Evolutionary conservation across 1,139 yeast genomes (phyloP), one percentile per base, ranked within the genome.

Genomic region (Blastobotrys persicus): DNA sequence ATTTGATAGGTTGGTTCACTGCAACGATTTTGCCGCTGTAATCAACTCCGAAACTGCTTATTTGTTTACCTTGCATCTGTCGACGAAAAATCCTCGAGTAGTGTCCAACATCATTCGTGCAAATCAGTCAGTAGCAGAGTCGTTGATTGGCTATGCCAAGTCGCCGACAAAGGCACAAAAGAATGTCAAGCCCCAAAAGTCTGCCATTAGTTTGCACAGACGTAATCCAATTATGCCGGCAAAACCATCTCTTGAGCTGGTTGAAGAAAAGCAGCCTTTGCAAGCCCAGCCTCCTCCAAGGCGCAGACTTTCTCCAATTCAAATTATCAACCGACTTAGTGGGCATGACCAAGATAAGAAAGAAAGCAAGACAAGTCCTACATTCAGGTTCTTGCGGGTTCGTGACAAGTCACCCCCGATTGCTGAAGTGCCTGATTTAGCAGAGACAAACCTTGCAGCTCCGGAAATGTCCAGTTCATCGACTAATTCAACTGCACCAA

Each of bases 1-100:
- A 14, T 53, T 62, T 12, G 57, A 55, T n/a, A 59, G 54, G 20
- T 54, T 55, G 3, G 63, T 68, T 4, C 47, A 48, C 14, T 57
- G 60, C 35, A 48, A 54, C 2, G 58, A 59, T 31, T 61, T 68
- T 35, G 53, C 66, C 9, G 55, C 52, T 12, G 48, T 58, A 5
- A 59, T 70, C 38, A 56, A 60, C 16, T 50, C 56, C 11, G 71
- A 70, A 47, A 55, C 66, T 11, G 58, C 71, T 9, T 64, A 65
- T 42, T 45, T 68, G 13, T 59, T 62, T 48, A 66, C 71, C 1
- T 55, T 69, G 37, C 60, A 57, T 26, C 50, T 67, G 41, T 63
- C 69, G 3, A 59, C 68, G 6, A 62, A 64, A 4, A 68, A 69
- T 40, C 47, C 46, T 4, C 54, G 42, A 1, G 55, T 62, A 47